Percentiles rank a stretch among this genome's conserved stretches.
Evolutionary conservation across 208 protist genomes (phyloP).

Genomic region (Angomonas deanei): DNA sequence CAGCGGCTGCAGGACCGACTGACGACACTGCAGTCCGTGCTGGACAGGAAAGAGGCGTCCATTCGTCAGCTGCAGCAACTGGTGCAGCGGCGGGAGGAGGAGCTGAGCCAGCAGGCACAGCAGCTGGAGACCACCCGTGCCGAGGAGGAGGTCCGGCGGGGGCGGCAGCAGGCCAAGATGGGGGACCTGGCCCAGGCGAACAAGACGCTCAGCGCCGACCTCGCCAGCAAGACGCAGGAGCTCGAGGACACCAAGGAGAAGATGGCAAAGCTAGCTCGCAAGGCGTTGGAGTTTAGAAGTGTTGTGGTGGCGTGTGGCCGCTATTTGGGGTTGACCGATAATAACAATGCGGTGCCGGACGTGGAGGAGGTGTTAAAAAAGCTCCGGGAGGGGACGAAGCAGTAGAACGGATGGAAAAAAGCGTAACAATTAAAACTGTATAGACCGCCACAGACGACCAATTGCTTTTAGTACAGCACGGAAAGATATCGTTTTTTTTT

Average conservation of each 20-base stretch:
- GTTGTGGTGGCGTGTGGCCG: neutral
- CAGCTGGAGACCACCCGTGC: neutral
- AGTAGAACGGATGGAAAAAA: neutral
- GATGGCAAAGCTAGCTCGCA: neutral
- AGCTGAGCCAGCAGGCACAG: neutral
- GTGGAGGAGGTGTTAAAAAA: neutral
- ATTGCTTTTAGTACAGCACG: too few species aligned
- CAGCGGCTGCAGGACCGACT: neutral
- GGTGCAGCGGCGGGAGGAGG: neutral
- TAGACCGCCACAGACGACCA: too few species aligned
- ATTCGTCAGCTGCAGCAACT: neutral
- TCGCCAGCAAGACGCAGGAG: neutral
- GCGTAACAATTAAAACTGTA: too few species aligned
- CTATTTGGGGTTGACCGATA: neutral
- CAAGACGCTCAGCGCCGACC: neutral
- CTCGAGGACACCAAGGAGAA: neutral
- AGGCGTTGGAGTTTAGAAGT: neutral
- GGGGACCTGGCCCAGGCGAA: neutral
- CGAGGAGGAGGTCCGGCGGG: neutral
- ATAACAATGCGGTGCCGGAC: neutral
- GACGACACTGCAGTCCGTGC: neutral
- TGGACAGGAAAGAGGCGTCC: neutral
- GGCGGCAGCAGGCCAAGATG: neutral
- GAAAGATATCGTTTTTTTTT: too few species aligned
- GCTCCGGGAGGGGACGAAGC: neutral